Percentiles rank a stretch among this genome's conserved stretches.
These are phyloP conservation scores for Magnusiomyces fungicola DNA, from an alignment of 1,139 yeast genomes.

Conservation along the genomic window DNA sequence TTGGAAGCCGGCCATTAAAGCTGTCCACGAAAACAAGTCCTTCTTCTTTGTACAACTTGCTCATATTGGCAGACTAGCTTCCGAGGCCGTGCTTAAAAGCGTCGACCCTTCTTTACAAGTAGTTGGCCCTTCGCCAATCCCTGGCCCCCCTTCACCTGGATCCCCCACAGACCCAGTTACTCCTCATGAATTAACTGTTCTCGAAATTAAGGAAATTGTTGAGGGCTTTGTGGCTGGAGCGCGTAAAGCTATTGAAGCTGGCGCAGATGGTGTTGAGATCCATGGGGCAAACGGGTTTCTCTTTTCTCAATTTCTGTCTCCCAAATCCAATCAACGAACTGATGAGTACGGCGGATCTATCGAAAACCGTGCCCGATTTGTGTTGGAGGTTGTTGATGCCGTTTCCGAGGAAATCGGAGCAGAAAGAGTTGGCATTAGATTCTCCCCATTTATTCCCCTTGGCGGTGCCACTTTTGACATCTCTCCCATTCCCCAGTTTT, in stretches of 20 bases:
- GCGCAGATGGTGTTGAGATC: conserved; percentile 63
- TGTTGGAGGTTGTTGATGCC: conserved; percentile 51
- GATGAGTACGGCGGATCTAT: conserved; percentile 64
- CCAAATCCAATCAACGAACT: conserved; percentile 48
- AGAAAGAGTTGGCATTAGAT: conserved; percentile 46
- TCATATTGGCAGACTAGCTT: conserved; percentile 52
- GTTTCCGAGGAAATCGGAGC: conserved; percentile 41
- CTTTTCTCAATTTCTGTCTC: conserved; percentile 51
- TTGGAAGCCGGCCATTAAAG: conserved; percentile 46
- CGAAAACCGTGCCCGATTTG: conserved; percentile 56
- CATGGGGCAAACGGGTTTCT: conserved; percentile 68
- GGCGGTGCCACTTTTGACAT: conserved; percentile 17
- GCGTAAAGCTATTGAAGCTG: conserved; percentile 45
- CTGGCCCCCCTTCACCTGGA: conserved; percentile 22
- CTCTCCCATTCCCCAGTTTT: conserved; percentile 26
- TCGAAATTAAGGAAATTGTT: conserved; percentile 39
- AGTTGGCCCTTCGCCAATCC: conserved; percentile 15
- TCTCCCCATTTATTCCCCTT: conserved; percentile 51
- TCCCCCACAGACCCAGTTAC: conserved; percentile 27
- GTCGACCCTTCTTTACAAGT: conserved; percentile 24
- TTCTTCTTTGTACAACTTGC: conserved; percentile 50
- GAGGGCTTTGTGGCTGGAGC: conserved; percentile 40
- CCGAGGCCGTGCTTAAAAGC: conserved; percentile 34
- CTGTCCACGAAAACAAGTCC: conserved; percentile 49
- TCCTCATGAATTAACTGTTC: conserved; percentile 38